These are phyloP conservation scores for Rhododendron henanense DNA, from an alignment of 148 eudicot species.

Conservation along the genomic window DNA sequence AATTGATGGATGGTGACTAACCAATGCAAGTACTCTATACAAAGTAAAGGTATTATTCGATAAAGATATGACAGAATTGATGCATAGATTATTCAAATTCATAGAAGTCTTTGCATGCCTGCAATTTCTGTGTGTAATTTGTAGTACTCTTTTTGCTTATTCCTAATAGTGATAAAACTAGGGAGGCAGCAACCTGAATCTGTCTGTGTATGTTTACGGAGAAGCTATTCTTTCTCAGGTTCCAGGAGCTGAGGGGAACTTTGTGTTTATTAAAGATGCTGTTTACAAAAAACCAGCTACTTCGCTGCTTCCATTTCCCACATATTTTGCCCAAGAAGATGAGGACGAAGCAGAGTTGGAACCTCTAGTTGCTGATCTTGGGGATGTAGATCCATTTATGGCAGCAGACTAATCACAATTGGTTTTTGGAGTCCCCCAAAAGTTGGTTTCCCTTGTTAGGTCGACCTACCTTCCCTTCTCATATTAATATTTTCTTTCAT, in stretches of 20 bases:
- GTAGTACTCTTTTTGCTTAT: no score
- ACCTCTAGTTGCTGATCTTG: constrained; percentile 74
- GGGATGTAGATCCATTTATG: constrained; percentile 97
- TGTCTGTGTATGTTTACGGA: background rate
- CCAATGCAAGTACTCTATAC: background rate
- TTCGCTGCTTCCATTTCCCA: constrained; percentile 79
- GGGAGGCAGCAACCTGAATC: background rate
- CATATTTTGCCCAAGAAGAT: constrained; percentile 66
- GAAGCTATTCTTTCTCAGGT: constrained; percentile 39
- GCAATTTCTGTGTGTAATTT: background rate
- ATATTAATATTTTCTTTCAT: background rate
- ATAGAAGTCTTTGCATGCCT: background rate
- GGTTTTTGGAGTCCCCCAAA: background rate
- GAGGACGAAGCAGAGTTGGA: constrained; percentile 50
- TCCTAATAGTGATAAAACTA: background rate
- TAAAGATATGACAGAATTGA: background rate
- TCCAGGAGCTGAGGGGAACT: constrained; percentile 84
- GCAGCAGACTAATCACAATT: constrained; percentile 49
- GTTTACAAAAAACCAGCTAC: constrained; percentile 64
- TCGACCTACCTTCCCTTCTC: background rate
- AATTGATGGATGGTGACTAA: background rate
- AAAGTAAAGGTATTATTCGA: background rate
- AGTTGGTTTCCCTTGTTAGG: constrained; percentile 3
- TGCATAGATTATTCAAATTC: background rate
- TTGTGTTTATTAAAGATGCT: constrained; percentile 86